These are phyloP conservation scores for Tinospora cordifolia DNA, from an alignment of 164 flowering plant species.

Conservation along the genomic window DNA sequence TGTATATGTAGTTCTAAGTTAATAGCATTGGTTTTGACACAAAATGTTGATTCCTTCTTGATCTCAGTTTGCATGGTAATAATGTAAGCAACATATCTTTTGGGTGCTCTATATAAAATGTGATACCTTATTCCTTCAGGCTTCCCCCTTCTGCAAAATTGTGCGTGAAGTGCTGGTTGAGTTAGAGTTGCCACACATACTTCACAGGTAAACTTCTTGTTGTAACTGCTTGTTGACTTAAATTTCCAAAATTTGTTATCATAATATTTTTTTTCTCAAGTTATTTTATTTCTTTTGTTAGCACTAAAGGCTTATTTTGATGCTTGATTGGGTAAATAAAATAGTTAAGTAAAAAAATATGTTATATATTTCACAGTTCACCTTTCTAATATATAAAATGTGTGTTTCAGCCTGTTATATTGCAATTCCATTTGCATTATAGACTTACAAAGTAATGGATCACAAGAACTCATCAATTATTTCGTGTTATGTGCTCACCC, in stretches of 20 bases:
- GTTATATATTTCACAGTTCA: no score
- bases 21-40: not conserved
- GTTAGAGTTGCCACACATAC: constrained; percentile 82
- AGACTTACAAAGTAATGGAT: no score
- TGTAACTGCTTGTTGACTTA: not conserved
- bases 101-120: not conserved
- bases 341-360: no score
- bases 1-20: not conserved
- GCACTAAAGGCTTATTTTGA: no score
- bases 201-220: constrained; percentile 42
- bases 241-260: not conserved
- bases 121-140: constrained; percentile 34
- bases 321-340: no score
- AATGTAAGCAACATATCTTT: not conserved
- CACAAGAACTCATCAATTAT: no score
- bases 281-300: not conserved
- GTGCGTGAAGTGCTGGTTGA: constrained; percentile 92
- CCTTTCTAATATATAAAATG: no score
- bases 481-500: no score
- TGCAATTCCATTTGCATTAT: no score
- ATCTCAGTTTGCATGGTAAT: not conserved
- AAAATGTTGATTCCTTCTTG: not conserved
- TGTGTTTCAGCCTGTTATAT: no score
- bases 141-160: constrained; percentile 93
- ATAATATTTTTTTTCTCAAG: not conserved